Percentiles rank a stretch among this genome's conserved stretches.
These are phyloP conservation scores for Amanita molliuscula DNA, from an alignment of 768 basidiomycete species.

Conservation along the genomic window DNA sequence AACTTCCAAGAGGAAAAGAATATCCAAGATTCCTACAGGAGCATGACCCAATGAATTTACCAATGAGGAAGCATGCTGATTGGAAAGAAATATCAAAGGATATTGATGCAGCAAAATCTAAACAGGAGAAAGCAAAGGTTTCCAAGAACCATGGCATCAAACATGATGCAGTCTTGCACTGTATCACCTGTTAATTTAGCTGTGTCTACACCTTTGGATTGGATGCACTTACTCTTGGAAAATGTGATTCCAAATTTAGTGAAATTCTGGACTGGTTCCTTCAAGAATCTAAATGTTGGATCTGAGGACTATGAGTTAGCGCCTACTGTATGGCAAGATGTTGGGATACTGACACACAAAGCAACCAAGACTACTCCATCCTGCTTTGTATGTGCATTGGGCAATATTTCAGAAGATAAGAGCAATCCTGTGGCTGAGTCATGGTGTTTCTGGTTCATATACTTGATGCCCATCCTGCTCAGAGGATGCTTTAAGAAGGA, in stretches of 20 bases:
- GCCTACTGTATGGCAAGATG: conserved; percentile 18
- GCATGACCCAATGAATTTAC: background rate
- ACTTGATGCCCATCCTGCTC: conserved; percentile 16
- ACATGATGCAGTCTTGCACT: background rate
- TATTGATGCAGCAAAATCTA: background rate
- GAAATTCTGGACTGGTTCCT: conserved; percentile 25
- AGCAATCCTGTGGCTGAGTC: conserved; percentile 18
- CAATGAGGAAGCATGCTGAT: background rate
- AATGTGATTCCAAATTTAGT: conserved; percentile 27
- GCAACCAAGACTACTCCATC: conserved; percentile 20
- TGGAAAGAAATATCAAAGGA: background rate
- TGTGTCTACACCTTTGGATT: conserved; percentile 25
- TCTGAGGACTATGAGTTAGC: conserved; percentile 13
- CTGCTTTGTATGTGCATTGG: conserved; percentile 17
- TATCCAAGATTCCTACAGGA: background rate
- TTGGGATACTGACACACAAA: conserved; percentile 17
- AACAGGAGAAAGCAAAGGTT: background rate
- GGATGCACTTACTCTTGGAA: conserved; percentile 33
- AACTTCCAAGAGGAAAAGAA: background rate
- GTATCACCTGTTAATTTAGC: conserved; percentile 5
- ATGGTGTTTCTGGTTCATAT: conserved; percentile 18
- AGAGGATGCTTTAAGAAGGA: background rate
- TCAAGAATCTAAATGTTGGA: conserved; percentile 18
- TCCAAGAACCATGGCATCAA: background rate
- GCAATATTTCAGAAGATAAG: conserved; percentile 16